A percentile compares a stretch with the other conserved stretches of the same genome.
phyloP scores from a whole-genome alignment of 176 grass and related monocot species.

The Lolium rigidum region DNA sequence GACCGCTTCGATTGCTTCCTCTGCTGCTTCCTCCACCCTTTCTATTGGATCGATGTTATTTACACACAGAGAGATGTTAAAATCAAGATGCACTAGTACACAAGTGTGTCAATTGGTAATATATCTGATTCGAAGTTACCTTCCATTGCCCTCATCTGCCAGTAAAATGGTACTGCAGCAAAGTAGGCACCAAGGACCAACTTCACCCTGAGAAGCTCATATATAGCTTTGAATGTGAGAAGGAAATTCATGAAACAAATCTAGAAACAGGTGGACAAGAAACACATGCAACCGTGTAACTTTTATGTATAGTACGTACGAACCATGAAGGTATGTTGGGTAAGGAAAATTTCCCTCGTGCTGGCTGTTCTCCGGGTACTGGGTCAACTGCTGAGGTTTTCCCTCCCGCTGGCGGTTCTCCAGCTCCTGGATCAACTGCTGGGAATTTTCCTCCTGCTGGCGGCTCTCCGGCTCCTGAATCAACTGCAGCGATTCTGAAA shows the following conservation, averaged over 20 bases:
- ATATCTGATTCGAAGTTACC: conserved; percentile 7
- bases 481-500: conserved; percentile 34
- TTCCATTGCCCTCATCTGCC: conserved; percentile 50
- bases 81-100: neutral
- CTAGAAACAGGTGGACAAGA: neutral
- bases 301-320: conserved; percentile 21
- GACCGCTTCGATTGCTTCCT: conserved; percentile 47
- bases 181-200: conserved; percentile 48
- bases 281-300: neutral
- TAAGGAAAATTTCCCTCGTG: conserved; percentile 44
- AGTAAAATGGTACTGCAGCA: conserved; percentile 58
- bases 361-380: neutral
- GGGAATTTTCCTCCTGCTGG: conserved; percentile 31
- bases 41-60: conserved; percentile 32
- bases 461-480: neutral
- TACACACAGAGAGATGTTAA: neutral
- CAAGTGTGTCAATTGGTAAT: conserved; percentile 6
- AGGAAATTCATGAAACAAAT: conserved; percentile 11
- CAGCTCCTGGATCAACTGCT: conserved; percentile 23
- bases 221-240: neutral
- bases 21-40: conserved; percentile 52
- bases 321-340: conserved; percentile 58
- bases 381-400: conserved; percentile 37
- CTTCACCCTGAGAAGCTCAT: conserved; percentile 42
- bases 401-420: neutral